A percentile compares a stretch with the other conserved stretches of the same genome.
phyloP scores from a whole-genome alignment of 208 protist species.

The Leishmania turanica region DNA sequence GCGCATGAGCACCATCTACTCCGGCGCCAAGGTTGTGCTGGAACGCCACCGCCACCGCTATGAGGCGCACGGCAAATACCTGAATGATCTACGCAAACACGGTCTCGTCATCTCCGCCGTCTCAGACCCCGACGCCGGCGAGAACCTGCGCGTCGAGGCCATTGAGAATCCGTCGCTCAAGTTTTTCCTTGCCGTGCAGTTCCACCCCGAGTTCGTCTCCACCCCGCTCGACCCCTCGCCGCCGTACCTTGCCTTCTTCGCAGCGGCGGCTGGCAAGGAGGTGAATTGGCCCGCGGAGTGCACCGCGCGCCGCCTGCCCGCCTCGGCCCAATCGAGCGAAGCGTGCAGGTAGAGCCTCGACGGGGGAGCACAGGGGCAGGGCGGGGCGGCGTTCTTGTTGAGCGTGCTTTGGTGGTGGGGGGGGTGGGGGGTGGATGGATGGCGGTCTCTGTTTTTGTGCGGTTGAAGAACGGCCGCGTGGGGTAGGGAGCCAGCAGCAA shows the following conservation, averaged over 20 bases:
- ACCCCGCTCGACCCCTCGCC: slow-evolving; percentile 95
- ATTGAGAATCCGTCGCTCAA: slow-evolving; percentile 78
- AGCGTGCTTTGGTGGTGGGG: not conserved
- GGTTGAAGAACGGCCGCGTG: not conserved
- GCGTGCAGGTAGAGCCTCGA: not conserved
- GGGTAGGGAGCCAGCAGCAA: not conserved
- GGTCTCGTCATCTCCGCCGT: slow-evolving; percentile 94
- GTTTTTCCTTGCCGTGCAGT: slow-evolving; percentile 97
- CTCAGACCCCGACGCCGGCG: slow-evolving; percentile 84
- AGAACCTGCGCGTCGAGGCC: slow-evolving; percentile 90
- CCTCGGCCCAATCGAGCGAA: not conserved
- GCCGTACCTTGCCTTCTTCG: slow-evolving; percentile 96
- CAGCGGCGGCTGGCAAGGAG: slow-evolving; percentile 77
- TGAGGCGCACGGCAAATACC: slow-evolving; percentile 96
- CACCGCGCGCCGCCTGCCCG: slow-evolving; percentile 44
- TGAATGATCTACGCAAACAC: slow-evolving; percentile 83
- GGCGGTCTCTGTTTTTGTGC: not conserved
- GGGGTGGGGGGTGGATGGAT: too few relatives aligned
- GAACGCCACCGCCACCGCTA: slow-evolving; percentile 99
- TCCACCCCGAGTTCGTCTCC: slow-evolving; percentile 98
- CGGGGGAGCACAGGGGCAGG: not conserved
- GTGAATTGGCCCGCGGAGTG: slow-evolving; percentile 63
- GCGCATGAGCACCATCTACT: slow-evolving; percentile 87
- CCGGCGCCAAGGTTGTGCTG: slow-evolving; percentile 65
- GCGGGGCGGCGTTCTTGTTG: not conserved